phyloP scores from a whole-genome alignment of 1,139 yeast genomes.

The Yamadazyma aaseri region DNA sequence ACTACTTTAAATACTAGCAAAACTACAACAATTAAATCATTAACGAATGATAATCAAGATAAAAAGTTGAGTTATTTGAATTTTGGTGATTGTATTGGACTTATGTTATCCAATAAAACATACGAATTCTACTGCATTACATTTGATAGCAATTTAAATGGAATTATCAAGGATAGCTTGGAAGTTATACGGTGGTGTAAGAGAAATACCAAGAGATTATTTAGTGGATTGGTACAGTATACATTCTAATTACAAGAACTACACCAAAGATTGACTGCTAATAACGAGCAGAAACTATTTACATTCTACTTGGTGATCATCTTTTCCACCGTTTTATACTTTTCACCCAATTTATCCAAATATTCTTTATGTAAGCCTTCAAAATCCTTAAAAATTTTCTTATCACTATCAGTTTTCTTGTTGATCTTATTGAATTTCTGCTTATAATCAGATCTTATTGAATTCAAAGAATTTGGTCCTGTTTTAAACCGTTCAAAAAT shows the following conservation, averaged over 20 bases:
- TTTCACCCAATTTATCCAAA: conserved; percentile 54
- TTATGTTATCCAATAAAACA: conserved; percentile 35
- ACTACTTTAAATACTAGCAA: conserved; percentile 28
- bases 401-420: conserved; percentile 56
- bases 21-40: conserved; percentile 23
- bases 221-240: conserved; percentile 24
- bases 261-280: too few relatives aligned
- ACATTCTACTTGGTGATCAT: conserved; percentile 28
- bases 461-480: conserved; percentile 50
- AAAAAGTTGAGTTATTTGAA: conserved; percentile 40
- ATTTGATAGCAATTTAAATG: conserved; percentile 27
- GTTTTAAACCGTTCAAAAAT: conserved; percentile 64
- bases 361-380: conserved; percentile 70
- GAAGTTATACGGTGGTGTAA: conserved; percentile 42
- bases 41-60: conserved; percentile 12
- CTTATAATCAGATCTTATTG: conserved; percentile 61
- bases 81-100: conserved; percentile 26
- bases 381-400: conserved; percentile 52
- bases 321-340: conserved; percentile 61
- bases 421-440: conserved; percentile 48
- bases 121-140: conserved; percentile 43
- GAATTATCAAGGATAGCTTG: conserved; percentile 32
- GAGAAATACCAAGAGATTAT: conserved; percentile 33
- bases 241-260: conserved; percentile 8
- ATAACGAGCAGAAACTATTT: too few relatives aligned